Percentiles rank a stretch among this genome's conserved stretches.
Evolutionary conservation across 345 rosid genomes (phyloP).

Genomic region (Camelina sativa): DNA sequence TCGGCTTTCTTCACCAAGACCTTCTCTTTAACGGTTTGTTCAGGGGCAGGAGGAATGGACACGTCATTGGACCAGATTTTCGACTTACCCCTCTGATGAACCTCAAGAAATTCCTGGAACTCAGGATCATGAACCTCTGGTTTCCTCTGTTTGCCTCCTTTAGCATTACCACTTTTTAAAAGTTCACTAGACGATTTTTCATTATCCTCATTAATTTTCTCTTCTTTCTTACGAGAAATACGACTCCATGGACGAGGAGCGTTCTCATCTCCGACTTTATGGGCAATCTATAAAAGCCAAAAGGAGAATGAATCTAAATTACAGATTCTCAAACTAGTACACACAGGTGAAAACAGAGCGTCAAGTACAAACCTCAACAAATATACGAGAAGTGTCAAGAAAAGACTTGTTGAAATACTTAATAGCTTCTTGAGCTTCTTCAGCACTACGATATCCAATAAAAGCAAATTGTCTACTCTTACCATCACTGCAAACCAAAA

Average conservation of each 20-base stretch:
- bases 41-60: slow-evolving; percentile 45
- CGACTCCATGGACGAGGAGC: slow-evolving; percentile 92
- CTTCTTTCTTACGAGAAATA: slow-evolving; percentile 58
- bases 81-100: slow-evolving; percentile 69
- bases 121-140: slow-evolving; percentile 51
- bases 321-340: neutral
- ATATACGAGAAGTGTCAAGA: slow-evolving; percentile 63
- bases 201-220: slow-evolving; percentile 37
- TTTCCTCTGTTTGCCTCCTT: slow-evolving; percentile 49
- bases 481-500: slow-evolving; percentile 63
- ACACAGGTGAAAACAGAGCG: slow-evolving; percentile 2
- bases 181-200: slow-evolving; percentile 32
- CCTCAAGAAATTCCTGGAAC: slow-evolving; percentile 76
- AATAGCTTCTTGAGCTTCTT: slow-evolving; percentile 83
- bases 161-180: slow-evolving; percentile 19
- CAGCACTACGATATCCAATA: slow-evolving; percentile 73
- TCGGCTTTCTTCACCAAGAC: slow-evolving; percentile 38
- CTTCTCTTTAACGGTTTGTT: slow-evolving; percentile 32
- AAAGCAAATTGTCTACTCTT: slow-evolving; percentile 86
- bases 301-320: neutral
- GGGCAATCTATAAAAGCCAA: slow-evolving; percentile 63
- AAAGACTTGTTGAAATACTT: slow-evolving; percentile 72
- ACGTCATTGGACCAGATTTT: slow-evolving; percentile 85
- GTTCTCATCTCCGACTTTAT: slow-evolving; percentile 64
- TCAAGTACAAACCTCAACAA: slow-evolving; percentile 69